Evolutionary conservation across 257 asterid genomes (phyloP).

Genomic region (Coffea canephora): DNA sequence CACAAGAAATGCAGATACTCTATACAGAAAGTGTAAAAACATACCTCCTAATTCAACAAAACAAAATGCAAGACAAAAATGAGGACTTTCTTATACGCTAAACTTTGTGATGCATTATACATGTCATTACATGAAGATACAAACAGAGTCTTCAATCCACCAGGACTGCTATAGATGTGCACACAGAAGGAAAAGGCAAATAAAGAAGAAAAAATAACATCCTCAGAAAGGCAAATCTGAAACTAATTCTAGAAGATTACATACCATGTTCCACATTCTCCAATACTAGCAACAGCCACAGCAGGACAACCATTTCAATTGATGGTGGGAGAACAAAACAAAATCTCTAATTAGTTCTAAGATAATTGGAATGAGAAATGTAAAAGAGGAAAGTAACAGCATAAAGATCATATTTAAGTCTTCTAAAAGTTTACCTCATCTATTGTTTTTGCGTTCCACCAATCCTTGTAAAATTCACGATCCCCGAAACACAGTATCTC

Average conservation of each 20-base stretch:
- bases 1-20: too few species aligned
- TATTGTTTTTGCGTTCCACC: constrained; percentile 99
- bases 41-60: not conserved
- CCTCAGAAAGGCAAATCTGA: not conserved
- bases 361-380: not conserved
- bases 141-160: not conserved
- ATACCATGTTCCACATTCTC: constrained; percentile 99
- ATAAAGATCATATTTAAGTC: not conserved
- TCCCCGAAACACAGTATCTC: constrained; percentile 93
- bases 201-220: not conserved
- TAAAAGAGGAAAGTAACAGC: not conserved
- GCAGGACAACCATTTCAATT: constrained; percentile 24
- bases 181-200: not conserved
- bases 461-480: constrained; percentile 97
- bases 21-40: not conserved
- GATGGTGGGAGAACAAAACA: constrained; percentile 13
- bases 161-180: not conserved
- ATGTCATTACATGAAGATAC: not conserved
- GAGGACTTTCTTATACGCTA: not conserved
- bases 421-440: constrained; percentile 63
- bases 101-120: not conserved
- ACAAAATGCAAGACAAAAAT: not conserved
- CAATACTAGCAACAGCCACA: constrained; percentile 71
- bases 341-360: constrained; percentile 11
- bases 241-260: constrained; percentile 21